Conservation (phyloP, 1,139 yeast species). For the Scheffersomyces stambukii region DNA sequence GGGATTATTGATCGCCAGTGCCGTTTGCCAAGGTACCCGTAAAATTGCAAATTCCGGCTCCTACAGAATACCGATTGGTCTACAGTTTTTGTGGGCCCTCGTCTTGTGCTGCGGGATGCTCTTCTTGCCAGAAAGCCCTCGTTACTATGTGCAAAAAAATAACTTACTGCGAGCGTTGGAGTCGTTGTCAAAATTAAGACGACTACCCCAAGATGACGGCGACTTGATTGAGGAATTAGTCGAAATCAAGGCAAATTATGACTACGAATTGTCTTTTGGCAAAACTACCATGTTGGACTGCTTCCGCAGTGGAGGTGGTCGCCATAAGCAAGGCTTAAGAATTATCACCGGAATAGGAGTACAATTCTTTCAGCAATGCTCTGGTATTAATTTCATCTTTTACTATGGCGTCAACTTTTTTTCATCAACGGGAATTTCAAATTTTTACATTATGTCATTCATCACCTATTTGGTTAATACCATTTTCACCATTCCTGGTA, state of each 20-base stretch:
- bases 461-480: constrained; percentile 72
- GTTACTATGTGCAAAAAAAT: constrained; percentile 63
- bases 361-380: constrained; percentile 71
- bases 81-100: constrained; percentile 69
- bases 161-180: constrained; percentile 54
- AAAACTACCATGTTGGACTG: constrained; percentile 54
- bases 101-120: constrained; percentile 60
- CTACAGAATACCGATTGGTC: constrained; percentile 70
- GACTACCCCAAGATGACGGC: constrained; percentile 49
- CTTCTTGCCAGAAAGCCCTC: constrained; percentile 70
- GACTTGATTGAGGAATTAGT: constrained; percentile 70
- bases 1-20: constrained; percentile 73
- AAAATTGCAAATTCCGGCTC: constrained; percentile 49
- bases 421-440: constrained; percentile 53
- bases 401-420: constrained; percentile 77
- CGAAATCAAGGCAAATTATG: constrained; percentile 74
- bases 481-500: constrained; percentile 66
- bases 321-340: constrained; percentile 60
- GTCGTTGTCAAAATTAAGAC: constrained; percentile 37
- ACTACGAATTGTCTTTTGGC: constrained; percentile 67
- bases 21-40: constrained; percentile 74
- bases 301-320: constrained; percentile 60
- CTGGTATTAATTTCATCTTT: constrained; percentile 76
- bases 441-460: constrained; percentile 63
- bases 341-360: constrained; percentile 66